Conservation (phyloP, 2,329 filamentous ascomycete genomes). For the Macroventuria anomochaeta region DNA sequence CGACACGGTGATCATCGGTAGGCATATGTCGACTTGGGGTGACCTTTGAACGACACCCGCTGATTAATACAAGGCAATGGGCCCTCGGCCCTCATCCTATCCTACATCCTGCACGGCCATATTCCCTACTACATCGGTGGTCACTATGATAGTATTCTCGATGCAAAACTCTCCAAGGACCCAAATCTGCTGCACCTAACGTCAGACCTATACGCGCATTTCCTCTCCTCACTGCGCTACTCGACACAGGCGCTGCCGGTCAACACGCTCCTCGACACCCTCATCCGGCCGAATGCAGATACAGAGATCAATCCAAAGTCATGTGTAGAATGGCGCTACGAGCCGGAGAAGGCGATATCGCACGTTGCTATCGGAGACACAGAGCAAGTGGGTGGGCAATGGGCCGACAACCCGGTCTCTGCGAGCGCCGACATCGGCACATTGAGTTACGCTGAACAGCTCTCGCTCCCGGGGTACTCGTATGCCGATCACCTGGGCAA, state of each 20-base stretch:
- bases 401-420: conserved; percentile 61
- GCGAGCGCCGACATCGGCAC: conserved; percentile 64
- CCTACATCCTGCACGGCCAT: conserved; percentile 68
- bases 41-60: conserved; percentile 3
- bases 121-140: conserved; percentile 63
- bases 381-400: conserved; percentile 62
- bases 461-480: conserved; percentile 65
- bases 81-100: conserved; percentile 66
- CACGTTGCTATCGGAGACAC: conserved; percentile 63
- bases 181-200: conserved; percentile 58
- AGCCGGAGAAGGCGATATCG: conserved; percentile 58
- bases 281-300: conserved; percentile 65
- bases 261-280: conserved; percentile 66
- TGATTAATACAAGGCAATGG: conserved; percentile 61
- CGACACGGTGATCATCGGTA: conserved; percentile 52
- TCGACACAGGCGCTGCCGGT: conserved; percentile 66
- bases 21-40: neutral
- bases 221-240: conserved; percentile 65
- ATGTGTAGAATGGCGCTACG: conserved; percentile 61
- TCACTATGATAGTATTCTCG: conserved; percentile 64
- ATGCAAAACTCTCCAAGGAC: conserved; percentile 59
- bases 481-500: conserved; percentile 60
- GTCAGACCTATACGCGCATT: conserved; percentile 63
- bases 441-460: conserved; percentile 67
- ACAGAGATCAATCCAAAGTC: conserved; percentile 60